Conservation (phyloP, 352 stramenopile species). For the Proteromonas lacertae region DNA sequence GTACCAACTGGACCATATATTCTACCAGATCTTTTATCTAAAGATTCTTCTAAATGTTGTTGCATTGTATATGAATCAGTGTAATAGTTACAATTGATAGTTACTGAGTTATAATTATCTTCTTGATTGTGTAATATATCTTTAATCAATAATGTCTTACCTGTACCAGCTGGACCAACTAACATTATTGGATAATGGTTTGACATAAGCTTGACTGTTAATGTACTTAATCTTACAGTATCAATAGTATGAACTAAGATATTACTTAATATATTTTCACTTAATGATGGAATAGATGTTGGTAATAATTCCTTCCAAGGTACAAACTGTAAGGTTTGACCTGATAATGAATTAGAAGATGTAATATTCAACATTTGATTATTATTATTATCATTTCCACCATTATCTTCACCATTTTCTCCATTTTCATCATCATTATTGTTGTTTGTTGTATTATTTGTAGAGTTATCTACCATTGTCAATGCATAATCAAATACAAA, state of each 20-base stretch:
- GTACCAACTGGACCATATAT: slow-evolving; percentile 34
- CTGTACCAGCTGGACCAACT: slow-evolving; percentile 32
- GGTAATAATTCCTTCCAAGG: slow-evolving; percentile 14
- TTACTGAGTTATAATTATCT: slow-evolving; percentile 36
- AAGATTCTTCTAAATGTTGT: slow-evolving; percentile 30
- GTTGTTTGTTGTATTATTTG: too few species aligned
- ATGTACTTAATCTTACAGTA: slow-evolving; percentile 21
- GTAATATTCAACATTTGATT: not conserved
- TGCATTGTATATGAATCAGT: slow-evolving; percentile 39
- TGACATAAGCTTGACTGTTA: slow-evolving; percentile 25
- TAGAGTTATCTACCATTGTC: too few species aligned
- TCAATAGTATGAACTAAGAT: slow-evolving; percentile 46
- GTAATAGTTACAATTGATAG: slow-evolving; percentile 35
- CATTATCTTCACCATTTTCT: slow-evolving; percentile 18
- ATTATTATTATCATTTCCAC: too few species aligned
- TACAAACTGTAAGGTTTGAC: slow-evolving; percentile 27
- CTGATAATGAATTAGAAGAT: slow-evolving; percentile 26
- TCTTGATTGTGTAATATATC: slow-evolving; percentile 8
- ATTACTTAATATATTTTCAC: too few species aligned
- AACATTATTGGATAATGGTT: slow-evolving; percentile 19
- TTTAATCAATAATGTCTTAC: slow-evolving; percentile 40
- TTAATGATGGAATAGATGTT: slow-evolving; percentile 25
- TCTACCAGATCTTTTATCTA: slow-evolving; percentile 62
- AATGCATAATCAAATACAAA: slow-evolving; percentile 30
- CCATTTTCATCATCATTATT: too few species aligned